Conservation (phyloP, 805 yeast genomes). For the Wickerhamomyces strasburgensis region DNA sequence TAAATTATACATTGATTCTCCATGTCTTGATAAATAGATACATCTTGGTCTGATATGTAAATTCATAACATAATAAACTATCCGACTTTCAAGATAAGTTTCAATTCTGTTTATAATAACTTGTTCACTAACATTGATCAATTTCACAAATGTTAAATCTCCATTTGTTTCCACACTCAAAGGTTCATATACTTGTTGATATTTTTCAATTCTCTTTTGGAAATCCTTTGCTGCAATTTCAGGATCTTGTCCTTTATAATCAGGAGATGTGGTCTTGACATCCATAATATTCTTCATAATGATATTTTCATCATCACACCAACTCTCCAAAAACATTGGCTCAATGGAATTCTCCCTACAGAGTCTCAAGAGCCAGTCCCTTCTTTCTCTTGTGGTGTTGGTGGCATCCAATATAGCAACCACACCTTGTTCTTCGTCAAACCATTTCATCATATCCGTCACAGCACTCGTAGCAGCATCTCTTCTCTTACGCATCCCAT, state of each 20-base stretch:
- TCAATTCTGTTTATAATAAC: constrained; percentile 84
- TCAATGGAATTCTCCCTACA: constrained; percentile 66
- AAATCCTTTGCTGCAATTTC: constrained; percentile 73
- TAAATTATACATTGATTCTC: constrained; percentile 87
- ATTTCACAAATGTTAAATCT: constrained; percentile 76
- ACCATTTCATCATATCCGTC: constrained; percentile 82
- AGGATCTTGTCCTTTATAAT: constrained; percentile 41
- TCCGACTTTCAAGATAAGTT: constrained; percentile 84
- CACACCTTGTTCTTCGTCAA: constrained; percentile 68
- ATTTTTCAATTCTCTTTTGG: constrained; percentile 63
- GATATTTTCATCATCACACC: constrained; percentile 78
- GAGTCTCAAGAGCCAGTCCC: constrained; percentile 57
- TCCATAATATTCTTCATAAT: constrained; percentile 77
- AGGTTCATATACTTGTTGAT: constrained; percentile 74
- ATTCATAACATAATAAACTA: constrained; percentile 94
- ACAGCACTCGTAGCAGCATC: constrained; percentile 72
- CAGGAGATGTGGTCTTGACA: constrained; percentile 61
- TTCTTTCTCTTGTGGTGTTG: constrained; percentile 70
- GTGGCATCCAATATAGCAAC: constrained; percentile 96
- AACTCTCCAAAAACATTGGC: constrained; percentile 89
- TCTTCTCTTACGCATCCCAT: constrained; percentile 57
- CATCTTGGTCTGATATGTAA: constrained; percentile 87
- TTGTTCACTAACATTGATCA: constrained; percentile 83
- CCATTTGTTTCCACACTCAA: constrained; percentile 54
- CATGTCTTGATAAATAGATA: constrained; percentile 94